phyloP scores from a whole-genome alignment of 1,284 basidiomycete genomes.

The Fomitopsis palustris region DNA sequence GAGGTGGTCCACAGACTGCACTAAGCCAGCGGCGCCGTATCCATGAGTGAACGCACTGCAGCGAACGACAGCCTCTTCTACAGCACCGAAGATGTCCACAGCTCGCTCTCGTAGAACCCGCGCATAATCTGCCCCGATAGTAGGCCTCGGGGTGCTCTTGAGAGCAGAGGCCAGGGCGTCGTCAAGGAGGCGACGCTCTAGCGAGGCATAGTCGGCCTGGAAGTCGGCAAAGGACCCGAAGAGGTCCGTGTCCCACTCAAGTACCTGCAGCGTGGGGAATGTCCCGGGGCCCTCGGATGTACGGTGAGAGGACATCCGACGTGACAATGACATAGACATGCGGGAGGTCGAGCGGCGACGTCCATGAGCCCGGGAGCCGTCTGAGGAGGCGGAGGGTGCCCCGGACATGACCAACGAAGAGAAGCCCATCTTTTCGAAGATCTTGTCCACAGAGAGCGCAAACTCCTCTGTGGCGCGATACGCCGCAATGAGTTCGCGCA shows the following conservation, averaged over 20 bases:
- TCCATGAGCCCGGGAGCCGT: slow-evolving; percentile 23
- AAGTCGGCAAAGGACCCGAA: slow-evolving; percentile 92
- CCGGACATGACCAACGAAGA: slow-evolving; percentile 32
- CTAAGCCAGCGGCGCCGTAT: slow-evolving; percentile 71
- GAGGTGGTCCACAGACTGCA: slow-evolving; percentile 71
- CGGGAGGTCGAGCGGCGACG: slow-evolving; percentile 53
- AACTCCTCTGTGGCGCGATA: slow-evolving; percentile 82
- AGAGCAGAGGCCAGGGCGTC: slow-evolving; percentile 49
- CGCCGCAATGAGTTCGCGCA: slow-evolving; percentile 67
- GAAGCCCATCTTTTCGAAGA: slow-evolving; percentile 71
- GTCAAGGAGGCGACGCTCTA: slow-evolving; percentile 71
- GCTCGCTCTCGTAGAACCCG: slow-evolving; percentile 69
- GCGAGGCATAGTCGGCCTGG: slow-evolving; percentile 75
- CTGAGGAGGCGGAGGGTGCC: slow-evolving; percentile 9
- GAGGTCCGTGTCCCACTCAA: slow-evolving; percentile 85
- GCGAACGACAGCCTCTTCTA: slow-evolving; percentile 75
- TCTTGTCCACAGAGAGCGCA: slow-evolving; percentile 63
- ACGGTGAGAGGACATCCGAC: slow-evolving; percentile 44
- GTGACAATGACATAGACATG: slow-evolving; percentile 77
- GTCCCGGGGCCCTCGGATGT: slow-evolving; percentile 28
- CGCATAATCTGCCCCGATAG: slow-evolving; percentile 46
- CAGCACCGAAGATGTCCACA: slow-evolving; percentile 68
- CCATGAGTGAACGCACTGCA: slow-evolving; percentile 85
- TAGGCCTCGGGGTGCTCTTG: slow-evolving; percentile 25
- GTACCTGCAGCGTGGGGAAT: slow-evolving; percentile 33